These are phyloP conservation scores for Kodamaea kaohsiungensis DNA, from an alignment of 805 yeast species.

Conservation along the genomic window DNA sequence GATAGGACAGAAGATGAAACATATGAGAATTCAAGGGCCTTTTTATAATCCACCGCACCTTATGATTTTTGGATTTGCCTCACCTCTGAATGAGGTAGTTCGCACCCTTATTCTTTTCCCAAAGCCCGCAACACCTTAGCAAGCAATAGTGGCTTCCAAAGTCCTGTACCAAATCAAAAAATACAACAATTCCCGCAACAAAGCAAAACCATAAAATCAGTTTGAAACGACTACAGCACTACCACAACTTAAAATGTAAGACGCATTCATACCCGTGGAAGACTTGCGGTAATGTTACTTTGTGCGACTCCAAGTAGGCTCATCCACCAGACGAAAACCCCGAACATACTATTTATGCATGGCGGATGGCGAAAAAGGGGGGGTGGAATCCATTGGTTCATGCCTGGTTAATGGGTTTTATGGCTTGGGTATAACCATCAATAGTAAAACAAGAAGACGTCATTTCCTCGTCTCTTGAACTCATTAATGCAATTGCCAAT, in stretches of 20 bases:
- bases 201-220: not conserved
- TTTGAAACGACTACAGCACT: not conserved
- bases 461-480: not conserved
- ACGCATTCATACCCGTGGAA: not conserved
- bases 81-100: not conserved
- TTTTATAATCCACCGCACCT: not conserved
- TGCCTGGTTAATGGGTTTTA: not conserved
- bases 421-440: not conserved
- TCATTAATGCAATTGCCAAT: no score
- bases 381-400: not conserved
- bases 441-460: not conserved
- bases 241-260: not conserved
- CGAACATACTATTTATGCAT: not conserved
- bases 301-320: not conserved
- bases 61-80: not conserved
- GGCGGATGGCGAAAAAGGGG: not conserved
- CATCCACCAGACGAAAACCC: not conserved
- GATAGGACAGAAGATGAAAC: not conserved
- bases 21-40: not conserved
- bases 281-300: not conserved
- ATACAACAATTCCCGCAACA: constrained; percentile 1
- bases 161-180: constrained; percentile 1
- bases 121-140: not conserved
- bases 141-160: not conserved
- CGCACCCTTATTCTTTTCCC: not conserved